Percentiles rank a stretch among this genome's conserved stretches.
Evolutionary conservation across 345 rosid species (phyloP).

Genomic region (Populus simonii): DNA sequence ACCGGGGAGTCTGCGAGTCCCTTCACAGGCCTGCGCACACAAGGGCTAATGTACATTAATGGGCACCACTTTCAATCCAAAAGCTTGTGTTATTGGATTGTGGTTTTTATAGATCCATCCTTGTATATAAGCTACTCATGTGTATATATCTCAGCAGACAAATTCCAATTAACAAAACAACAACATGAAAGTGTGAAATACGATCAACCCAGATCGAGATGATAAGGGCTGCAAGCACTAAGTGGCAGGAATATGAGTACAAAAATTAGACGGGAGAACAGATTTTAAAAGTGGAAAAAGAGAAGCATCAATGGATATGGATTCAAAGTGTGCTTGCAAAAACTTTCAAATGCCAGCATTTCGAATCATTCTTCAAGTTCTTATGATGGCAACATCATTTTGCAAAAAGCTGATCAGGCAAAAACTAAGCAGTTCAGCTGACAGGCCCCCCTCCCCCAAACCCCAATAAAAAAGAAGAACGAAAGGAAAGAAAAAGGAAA

Average conservation of each 20-base stretch:
- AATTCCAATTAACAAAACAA: neutral
- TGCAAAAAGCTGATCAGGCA: neutral
- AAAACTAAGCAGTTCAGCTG: too few species aligned
- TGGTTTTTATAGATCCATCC: neutral
- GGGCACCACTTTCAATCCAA: neutral
- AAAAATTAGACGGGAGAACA: neutral
- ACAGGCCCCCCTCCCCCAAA: too few species aligned
- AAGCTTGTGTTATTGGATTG: neutral
- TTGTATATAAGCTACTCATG: neutral
- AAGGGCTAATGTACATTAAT: neutral
- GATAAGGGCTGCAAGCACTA: conserved; percentile 45
- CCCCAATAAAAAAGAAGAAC: too few species aligned
- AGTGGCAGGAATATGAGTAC: neutral
- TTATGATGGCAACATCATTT: neutral
- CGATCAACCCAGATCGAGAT: too few species aligned
- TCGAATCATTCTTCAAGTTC: too few species aligned
- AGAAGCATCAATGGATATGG: neutral
- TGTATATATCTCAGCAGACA: neutral
- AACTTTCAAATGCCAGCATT: neutral
- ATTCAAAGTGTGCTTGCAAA: neutral
- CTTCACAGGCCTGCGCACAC: neutral
- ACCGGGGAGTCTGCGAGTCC: neutral
- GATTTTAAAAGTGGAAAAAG: neutral
- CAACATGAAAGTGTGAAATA: neutral
- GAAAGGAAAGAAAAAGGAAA: too few species aligned